A percentile compares a stretch with the other conserved stretches of the same genome.
phyloP scores from a whole-genome alignment of 164 flowering plant species.

The Macadamia integrifolia region DNA sequence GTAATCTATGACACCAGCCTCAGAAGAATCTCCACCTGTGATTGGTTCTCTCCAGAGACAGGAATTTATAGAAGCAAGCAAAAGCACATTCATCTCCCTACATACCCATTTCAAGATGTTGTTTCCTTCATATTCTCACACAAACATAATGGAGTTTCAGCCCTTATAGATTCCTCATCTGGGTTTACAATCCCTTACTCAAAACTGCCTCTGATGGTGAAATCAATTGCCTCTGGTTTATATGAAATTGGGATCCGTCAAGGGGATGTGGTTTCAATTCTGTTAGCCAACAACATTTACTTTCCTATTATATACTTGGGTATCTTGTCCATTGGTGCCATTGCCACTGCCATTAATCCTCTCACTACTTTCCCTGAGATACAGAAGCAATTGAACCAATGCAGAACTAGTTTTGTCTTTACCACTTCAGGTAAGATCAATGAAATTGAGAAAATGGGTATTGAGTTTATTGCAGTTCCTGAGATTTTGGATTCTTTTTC shows the following conservation, averaged over 20 bases:
- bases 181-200: conserved; percentile 55
- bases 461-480: conserved; percentile 40
- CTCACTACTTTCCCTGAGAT: conserved; percentile 9
- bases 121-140: conserved; percentile 63
- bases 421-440: conserved; percentile 18
- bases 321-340: conserved; percentile 53
- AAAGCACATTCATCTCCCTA: conserved; percentile 37
- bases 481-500: conserved; percentile 11
- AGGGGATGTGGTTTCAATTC: conserved; percentile 62
- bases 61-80: conserved; percentile 55
- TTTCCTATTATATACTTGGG: conserved; percentile 58
- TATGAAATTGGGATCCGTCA: conserved; percentile 39
- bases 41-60: conserved; percentile 52
- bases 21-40: background rate
- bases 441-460: conserved; percentile 29
- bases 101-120: conserved; percentile 47
- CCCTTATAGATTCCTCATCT: conserved; percentile 62
- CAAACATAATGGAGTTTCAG: conserved; percentile 36
- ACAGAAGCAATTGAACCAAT: conserved; percentile 32
- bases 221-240: conserved; percentile 58
- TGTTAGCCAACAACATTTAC: conserved; percentile 56
- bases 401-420: conserved; percentile 35
- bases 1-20: background rate
- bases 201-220: conserved; percentile 39
- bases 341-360: conserved; percentile 67